phyloP scores from a whole-genome alignment of 768 basidiomycete genomes.

The Lepiota venenata region DNA sequence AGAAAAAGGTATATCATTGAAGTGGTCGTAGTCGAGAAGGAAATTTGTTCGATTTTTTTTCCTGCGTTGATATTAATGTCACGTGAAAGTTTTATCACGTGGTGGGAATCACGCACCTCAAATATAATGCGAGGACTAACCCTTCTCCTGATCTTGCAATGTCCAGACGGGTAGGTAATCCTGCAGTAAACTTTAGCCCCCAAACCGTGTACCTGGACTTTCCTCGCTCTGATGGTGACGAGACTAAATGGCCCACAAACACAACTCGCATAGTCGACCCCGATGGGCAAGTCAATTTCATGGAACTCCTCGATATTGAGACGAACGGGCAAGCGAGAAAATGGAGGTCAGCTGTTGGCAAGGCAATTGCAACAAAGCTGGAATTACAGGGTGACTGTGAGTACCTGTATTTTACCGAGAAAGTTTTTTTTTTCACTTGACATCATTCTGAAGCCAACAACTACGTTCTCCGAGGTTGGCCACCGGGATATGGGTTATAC shows the following conservation, averaged over 20 bases:
- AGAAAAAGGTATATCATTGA: not conserved
- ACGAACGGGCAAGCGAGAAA: conserved; percentile 43
- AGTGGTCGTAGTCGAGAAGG: not conserved
- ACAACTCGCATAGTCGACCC: conserved; percentile 48
- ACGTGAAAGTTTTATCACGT: not conserved
- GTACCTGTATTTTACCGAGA: no score
- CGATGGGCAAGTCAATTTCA: conserved; percentile 71
- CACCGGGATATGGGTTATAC: conserved; percentile 64
- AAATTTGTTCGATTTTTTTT: not conserved
- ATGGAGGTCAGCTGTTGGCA: conserved; percentile 51
- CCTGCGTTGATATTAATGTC: not conserved
- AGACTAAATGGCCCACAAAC: conserved; percentile 51
- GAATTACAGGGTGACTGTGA: conserved; percentile 43
- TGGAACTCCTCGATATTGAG: conserved; percentile 50
- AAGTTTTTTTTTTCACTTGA: not conserved
- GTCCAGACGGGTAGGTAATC: conserved; percentile 28
- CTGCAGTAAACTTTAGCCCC: conserved; percentile 34
- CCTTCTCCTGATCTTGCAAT: conserved; percentile 12
- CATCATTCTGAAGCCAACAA: conserved; percentile 36
- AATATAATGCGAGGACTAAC: not conserved
- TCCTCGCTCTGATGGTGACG: conserved; percentile 56
- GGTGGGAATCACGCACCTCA: not conserved
- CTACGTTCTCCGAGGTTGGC: conserved; percentile 66
- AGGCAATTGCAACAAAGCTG: conserved; percentile 39
- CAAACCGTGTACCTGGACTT: conserved; percentile 60